phyloP scores from a whole-genome alignment of 176 grass and related monocot species.

The Alloteropsis semialata region DNA sequence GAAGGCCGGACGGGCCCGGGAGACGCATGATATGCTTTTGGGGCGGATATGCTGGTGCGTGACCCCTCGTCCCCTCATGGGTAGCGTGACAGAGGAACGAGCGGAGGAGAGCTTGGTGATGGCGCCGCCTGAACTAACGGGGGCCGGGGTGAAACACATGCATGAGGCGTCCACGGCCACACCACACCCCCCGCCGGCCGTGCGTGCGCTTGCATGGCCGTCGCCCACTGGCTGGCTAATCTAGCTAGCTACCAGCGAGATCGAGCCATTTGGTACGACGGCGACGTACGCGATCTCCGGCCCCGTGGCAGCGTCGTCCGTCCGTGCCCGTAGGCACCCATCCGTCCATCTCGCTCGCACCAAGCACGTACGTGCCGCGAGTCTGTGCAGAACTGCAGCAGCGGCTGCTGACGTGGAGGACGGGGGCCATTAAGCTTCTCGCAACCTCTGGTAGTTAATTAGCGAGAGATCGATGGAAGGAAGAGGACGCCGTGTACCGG shows the following conservation, averaged over 20 bases:
- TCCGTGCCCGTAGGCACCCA: not conserved
- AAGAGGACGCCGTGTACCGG: too few relatives aligned
- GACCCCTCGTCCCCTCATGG: too few relatives aligned
- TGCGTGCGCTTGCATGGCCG: not conserved
- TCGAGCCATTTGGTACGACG: not conserved
- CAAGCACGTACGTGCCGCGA: not conserved
- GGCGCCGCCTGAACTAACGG: constrained; percentile 27
- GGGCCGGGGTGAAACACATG: not conserved
- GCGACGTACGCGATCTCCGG: not conserved
- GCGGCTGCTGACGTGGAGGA: not conserved
- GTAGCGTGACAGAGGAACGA: not conserved
- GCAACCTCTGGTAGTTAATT: too few relatives aligned
- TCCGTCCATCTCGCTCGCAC: not conserved
- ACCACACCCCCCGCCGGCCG: too few relatives aligned
- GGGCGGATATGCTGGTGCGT: too few relatives aligned
- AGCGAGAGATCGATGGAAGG: not conserved
- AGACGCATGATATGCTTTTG: too few relatives aligned
- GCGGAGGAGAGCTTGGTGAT: constrained; percentile 21
- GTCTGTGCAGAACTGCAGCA: not conserved
- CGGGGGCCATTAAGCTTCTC: too few relatives aligned
- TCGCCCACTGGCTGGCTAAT: not conserved
- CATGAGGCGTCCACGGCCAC: not conserved
- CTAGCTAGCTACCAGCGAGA: too few relatives aligned
- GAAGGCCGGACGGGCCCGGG: too few relatives aligned
- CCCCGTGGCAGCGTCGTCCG: too few relatives aligned